Percentiles rank a stretch among this genome's conserved stretches.
These are phyloP conservation scores for Aphanomyces invadans DNA, from an alignment of 352 stramenopile species.

Conservation along the genomic window DNA sequence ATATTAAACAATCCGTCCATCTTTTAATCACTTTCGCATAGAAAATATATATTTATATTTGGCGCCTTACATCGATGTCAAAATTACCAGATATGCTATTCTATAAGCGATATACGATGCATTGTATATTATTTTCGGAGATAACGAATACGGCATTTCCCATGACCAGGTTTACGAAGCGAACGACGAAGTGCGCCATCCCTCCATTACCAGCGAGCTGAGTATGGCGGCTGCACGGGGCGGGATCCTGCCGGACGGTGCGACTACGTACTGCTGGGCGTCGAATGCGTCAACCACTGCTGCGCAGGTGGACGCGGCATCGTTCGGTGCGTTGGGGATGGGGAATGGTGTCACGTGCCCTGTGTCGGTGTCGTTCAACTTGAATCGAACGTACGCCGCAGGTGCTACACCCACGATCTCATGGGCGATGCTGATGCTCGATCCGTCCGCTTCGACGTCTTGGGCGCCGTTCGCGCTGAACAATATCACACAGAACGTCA, in stretches of 20 bases:
- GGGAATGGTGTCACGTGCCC: background rate
- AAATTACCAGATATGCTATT: background rate
- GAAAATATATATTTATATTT: background rate
- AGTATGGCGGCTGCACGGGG: background rate
- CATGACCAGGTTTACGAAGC: background rate
- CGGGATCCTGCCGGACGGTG: background rate
- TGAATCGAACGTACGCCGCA: background rate
- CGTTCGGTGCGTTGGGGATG: background rate
- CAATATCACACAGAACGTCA: conserved; percentile 7
- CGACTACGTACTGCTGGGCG: conserved; percentile 11
- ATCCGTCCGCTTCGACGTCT: background rate
- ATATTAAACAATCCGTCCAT: too few relatives aligned
- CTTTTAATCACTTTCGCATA: too few relatives aligned
- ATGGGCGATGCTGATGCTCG: background rate
- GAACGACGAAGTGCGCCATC: too few relatives aligned
- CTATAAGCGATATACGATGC: too few relatives aligned
- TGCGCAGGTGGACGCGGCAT: background rate
- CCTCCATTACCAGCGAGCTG: background rate
- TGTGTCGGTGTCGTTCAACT: background rate
- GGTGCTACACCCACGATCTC: background rate
- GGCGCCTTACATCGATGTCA: background rate
- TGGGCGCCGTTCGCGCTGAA: background rate
- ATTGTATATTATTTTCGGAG: too few relatives aligned
- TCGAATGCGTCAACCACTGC: background rate
- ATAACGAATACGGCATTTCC: background rate